phyloP scores from a whole-genome alignment of 2,329 filamentous ascomycete genomes.

The Claviceps purpurea region DNA sequence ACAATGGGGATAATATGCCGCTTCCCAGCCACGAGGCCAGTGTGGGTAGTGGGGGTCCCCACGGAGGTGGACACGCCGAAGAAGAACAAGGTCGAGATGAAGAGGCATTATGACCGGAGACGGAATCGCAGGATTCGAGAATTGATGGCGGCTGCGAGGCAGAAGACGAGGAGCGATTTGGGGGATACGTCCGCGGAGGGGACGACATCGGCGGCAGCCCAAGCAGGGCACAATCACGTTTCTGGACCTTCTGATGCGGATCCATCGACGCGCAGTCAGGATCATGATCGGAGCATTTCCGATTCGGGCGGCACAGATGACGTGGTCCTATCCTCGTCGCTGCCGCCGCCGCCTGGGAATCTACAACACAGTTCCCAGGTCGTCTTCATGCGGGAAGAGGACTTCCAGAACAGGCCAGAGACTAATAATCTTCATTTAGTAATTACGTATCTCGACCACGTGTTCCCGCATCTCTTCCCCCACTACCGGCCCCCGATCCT shows the following conservation, averaged over 20 bases:
- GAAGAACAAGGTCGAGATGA: constrained; percentile 43
- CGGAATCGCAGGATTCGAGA: constrained; percentile 36
- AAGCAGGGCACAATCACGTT: not conserved
- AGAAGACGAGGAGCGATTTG: constrained; percentile 9
- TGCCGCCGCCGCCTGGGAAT: constrained; percentile 7
- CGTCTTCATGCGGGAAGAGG: constrained; percentile 11
- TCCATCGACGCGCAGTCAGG: constrained; percentile 11
- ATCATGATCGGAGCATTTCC: constrained; percentile 12
- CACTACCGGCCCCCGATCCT: constrained; percentile 45
- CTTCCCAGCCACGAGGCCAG: constrained; percentile 37
- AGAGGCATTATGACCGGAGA: constrained; percentile 36
- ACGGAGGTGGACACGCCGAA: constrained; percentile 38
- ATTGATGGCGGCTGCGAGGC: constrained; percentile 23
- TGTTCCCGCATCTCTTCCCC: constrained; percentile 50
- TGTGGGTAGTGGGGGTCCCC: constrained; percentile 42
- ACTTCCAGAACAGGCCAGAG: constrained; percentile 11
- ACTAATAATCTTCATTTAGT: constrained; percentile 29
- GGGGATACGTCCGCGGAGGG: constrained; percentile 6
- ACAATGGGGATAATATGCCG: constrained; percentile 43
- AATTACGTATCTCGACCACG: constrained; percentile 48
- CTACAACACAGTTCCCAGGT: constrained; percentile 18
- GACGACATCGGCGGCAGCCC: constrained; percentile 5
- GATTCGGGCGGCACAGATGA: no score
- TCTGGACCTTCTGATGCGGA: constrained; percentile 18
- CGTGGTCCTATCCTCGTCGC: no score